Evolutionary conservation across 225 moss, liverwort and hornwort species (phyloP), one percentile per base, ranked within the genome.

Genomic region (Climacium dendroides): DNA sequence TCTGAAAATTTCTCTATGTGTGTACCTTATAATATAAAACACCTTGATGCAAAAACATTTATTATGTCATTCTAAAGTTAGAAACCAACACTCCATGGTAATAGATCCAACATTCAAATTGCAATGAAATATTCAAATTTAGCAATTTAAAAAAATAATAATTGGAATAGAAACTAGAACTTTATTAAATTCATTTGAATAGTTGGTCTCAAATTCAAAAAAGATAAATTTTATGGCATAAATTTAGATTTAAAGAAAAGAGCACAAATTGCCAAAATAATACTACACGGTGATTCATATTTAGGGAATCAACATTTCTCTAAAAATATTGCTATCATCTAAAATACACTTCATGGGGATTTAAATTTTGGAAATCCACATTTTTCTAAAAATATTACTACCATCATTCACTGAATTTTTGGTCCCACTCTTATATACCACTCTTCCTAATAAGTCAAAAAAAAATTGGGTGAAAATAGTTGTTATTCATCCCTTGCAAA

Each of bases 141-240:
- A 10, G 0, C 0, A 34, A 3, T 32, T 14, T 0, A 9, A 34
- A 58, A 9, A 2, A 5, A 0, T 19, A n/a, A n/a, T 0, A 1
- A 32, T 59, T 25, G 11, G 55, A 60, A 3, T 13, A 28, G 30
- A 62, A 34, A 34, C 19, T 35, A 35, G 1, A n/a, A 65, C 3
- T 65, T 35, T 10, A 18, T 65, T 35, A 11, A 1, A 35, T 65
- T 65, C 0, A 65, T 65, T 65, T 65, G 11, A 35, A 6, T 35
- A 35, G 11, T 19, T 65, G 35, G 6, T 35, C 11, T 35, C 10
- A 19, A 35, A 11, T 65, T 65, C 3, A 35, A 10, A 35, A 64
- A 19, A 10, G 3, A 65, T 5, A 3, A 5, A 19, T 64, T 35
- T 35, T 35, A 35, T 65, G 11, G 65, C 5, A 5, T 19, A 19